Evolutionary conservation across 2,329 filamentous ascomycete genomes (phyloP).

Genomic region (Fusarium nanum): DNA sequence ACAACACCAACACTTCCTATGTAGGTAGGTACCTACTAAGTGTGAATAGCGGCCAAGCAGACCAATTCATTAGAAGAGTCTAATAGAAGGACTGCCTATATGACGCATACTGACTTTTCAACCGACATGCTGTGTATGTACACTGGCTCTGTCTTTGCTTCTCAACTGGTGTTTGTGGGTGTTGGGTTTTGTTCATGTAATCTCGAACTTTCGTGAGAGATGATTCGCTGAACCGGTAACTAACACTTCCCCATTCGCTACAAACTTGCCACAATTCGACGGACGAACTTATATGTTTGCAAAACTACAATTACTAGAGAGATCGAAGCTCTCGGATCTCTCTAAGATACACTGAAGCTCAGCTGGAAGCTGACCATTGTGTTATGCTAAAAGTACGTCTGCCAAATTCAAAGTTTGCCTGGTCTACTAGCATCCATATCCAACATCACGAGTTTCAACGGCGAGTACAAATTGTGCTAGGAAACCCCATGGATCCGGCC

Average conservation of each 20-base stretch:
- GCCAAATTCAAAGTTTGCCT: not conserved
- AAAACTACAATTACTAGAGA: not conserved
- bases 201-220: constrained; percentile 13
- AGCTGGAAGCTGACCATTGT: not conserved
- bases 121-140: constrained; percentile 13
- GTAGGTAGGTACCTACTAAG: not conserved
- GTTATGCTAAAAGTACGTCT: not conserved
- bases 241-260: not conserved
- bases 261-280: not conserved
- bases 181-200: constrained; percentile 11
- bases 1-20: constrained; percentile 22
- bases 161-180: constrained; percentile 21
- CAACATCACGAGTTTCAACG: not conserved
- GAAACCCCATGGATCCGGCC: constrained; percentile 28
- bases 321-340: not conserved
- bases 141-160: not conserved
- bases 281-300: not conserved
- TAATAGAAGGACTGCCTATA: not conserved
- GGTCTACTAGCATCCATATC: not conserved
- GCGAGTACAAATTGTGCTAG: constrained; percentile 14
- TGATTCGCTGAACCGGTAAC: constrained; percentile 3
- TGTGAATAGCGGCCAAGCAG: not conserved
- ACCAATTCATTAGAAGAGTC: constrained; percentile 1
- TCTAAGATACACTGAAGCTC: not conserved
- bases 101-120: constrained; percentile 1